Evolutionary conservation across 2,329 filamentous ascomycete genomes (phyloP).

Genomic region (Leptographium lundbergii): DNA sequence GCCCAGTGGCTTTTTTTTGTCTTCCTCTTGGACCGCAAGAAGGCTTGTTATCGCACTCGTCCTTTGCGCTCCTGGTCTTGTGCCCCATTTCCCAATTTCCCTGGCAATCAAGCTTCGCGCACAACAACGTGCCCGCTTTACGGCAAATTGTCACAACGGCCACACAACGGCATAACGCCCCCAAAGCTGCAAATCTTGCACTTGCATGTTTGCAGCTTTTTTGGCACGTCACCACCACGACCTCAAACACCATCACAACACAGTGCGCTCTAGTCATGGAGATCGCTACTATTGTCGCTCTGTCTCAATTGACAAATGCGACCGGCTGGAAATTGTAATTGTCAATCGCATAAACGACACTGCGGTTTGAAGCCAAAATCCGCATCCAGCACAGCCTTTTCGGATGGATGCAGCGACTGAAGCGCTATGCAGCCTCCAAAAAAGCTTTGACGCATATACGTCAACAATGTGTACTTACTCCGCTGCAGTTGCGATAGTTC

Average conservation of each 20-base stretch:
- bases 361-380: no score
- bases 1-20: not conserved
- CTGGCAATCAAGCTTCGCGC: constrained; percentile 1
- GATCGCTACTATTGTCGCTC: no score
- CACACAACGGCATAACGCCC: not conserved
- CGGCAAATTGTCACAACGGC: not conserved
- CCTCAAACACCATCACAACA: not conserved
- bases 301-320: no score
- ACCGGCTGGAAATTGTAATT: no score
- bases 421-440: no score
- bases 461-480: no score
- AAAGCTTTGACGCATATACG: no score
- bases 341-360: no score
- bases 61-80: not conserved
- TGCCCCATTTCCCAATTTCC: not conserved
- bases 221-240: not conserved
- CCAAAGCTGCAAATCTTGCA: constrained; percentile 1
- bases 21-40: not conserved
- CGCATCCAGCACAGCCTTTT: no score
- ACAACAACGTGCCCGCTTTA: constrained; percentile 6
- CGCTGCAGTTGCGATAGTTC: no score
- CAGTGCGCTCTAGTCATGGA: not conserved
- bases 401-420: no score
- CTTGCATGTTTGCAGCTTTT: not conserved
- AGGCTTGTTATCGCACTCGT: not conserved